phyloP scores from a whole-genome alignment of 768 basidiomycete genomes.

The Pholiota microspora region DNA sequence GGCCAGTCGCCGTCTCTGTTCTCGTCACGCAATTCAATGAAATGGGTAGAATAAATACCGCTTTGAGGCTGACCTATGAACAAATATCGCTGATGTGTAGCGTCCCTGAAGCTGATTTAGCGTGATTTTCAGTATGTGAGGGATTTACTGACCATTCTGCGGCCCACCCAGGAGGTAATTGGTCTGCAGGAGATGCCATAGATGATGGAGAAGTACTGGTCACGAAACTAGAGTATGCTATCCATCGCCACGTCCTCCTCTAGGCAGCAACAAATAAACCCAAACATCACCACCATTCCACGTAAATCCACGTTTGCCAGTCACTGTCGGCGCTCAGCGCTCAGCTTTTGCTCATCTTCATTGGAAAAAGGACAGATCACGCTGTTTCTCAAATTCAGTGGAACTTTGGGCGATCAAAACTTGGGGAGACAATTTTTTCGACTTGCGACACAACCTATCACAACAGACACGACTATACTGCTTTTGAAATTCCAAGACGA shows the following conservation, averaged over 20 bases:
- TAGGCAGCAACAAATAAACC: constrained; percentile 20
- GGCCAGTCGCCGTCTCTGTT: constrained; percentile 79
- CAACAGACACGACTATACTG: no score
- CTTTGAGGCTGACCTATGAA: constrained; percentile 72
- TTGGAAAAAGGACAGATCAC: no score
- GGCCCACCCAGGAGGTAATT: constrained; percentile 89
- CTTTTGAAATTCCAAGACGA: no score
- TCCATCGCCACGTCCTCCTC: constrained; percentile 24
- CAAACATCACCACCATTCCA: constrained; percentile 23
- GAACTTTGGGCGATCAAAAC: no score
- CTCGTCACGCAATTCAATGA: constrained; percentile 14
- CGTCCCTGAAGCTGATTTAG: constrained; percentile 58
- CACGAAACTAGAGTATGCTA: constrained; percentile 18
- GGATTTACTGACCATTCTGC: constrained; percentile 75
- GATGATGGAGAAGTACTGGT: constrained; percentile 13
- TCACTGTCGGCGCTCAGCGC: background rate
- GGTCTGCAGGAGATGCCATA: constrained; percentile 56
- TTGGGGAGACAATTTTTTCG: no score
- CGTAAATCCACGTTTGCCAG: background rate
- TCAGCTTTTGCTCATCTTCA: no score
- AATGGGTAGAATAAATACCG: constrained; percentile 16
- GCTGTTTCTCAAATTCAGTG: no score
- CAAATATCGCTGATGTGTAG: constrained; percentile 74
- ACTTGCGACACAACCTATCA: no score
- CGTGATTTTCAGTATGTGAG: constrained; percentile 8